Evolutionary conservation across 805 yeast species (phyloP).

Genomic region (Nakazawaea wickerhamii): DNA sequence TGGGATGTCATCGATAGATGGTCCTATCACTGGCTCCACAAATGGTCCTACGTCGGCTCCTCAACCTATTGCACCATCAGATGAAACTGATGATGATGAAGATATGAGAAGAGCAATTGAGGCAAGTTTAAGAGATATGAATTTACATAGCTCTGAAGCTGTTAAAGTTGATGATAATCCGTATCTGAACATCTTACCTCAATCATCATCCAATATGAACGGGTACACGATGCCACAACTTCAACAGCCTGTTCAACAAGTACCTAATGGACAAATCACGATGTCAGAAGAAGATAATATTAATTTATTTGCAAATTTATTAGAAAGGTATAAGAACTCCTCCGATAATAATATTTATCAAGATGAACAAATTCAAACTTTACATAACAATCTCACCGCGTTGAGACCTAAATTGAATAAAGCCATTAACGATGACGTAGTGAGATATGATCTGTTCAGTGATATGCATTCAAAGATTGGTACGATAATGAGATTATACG

Average conservation of each 20-base stretch:
- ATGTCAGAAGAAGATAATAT: slow-evolving; percentile 66
- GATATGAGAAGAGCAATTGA: slow-evolving; percentile 93
- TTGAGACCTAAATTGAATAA: slow-evolving; percentile 66
- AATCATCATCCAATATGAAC: not conserved
- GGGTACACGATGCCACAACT: slow-evolving; percentile 3
- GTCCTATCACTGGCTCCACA: no score
- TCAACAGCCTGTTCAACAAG: slow-evolving; percentile 6
- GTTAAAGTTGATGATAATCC: slow-evolving; percentile 10
- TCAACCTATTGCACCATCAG: slow-evolving; percentile 24
- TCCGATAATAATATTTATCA: slow-evolving; percentile 26
- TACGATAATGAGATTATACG: slow-evolving; percentile 71
- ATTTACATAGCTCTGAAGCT: slow-evolving; percentile 20
- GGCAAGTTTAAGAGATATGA: slow-evolving; percentile 77
- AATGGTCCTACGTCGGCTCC: slow-evolving; percentile 15
- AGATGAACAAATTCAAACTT: slow-evolving; percentile 48
- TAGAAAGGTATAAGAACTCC: slow-evolving; percentile 41
- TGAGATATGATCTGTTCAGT: slow-evolving; percentile 58
- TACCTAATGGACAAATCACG: slow-evolving; percentile 30
- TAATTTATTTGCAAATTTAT: slow-evolving; percentile 60
- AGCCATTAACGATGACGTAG: slow-evolving; percentile 50
- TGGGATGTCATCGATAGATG: slow-evolving; percentile 18
- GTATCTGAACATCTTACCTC: slow-evolving; percentile 8
- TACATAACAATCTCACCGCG: slow-evolving; percentile 53
- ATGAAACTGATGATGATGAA: slow-evolving; percentile 72
- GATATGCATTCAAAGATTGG: slow-evolving; percentile 76